phyloP scores from a whole-genome alignment of 139 green algal genomes.

The Monoraphidium neglectum region DNA sequence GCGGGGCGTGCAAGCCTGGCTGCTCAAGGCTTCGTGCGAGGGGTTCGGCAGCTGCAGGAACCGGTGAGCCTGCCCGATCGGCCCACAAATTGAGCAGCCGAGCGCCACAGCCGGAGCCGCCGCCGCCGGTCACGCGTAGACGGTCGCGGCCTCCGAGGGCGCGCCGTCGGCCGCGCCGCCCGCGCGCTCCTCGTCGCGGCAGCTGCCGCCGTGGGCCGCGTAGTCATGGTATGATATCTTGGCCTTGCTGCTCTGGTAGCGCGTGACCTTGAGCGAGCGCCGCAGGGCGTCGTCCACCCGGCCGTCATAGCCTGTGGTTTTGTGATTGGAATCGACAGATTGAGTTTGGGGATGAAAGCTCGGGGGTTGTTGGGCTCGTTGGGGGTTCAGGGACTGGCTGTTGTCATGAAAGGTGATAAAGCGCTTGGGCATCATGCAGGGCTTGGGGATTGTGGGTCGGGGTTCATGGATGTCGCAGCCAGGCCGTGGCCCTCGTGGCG shows the following conservation, averaged over 20 bases:
- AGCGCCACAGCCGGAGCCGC: too few relatives aligned
- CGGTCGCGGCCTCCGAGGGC: too few relatives aligned
- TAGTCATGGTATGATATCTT: constrained; percentile 39
- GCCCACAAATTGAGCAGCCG: too few relatives aligned
- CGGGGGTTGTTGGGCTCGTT: not conserved
- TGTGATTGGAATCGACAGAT: too few relatives aligned
- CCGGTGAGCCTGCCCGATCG: too few relatives aligned
- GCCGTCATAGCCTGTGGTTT: constrained; percentile 40
- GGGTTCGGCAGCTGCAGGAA: too few relatives aligned
- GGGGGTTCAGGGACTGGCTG: not conserved
- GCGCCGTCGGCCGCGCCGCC: too few relatives aligned
- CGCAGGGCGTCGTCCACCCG: constrained; percentile 26
- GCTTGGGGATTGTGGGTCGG: not conserved
- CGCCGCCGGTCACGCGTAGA: too few relatives aligned
- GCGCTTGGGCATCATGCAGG: not conserved
- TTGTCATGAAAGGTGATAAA: not conserved
- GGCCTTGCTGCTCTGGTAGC: constrained; percentile 52
- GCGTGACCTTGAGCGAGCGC: constrained; percentile 36
- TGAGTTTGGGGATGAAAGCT: not conserved
- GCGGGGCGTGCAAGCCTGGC: too few relatives aligned
- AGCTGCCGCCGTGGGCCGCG: constrained; percentile 6
- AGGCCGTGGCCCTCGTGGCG: too few relatives aligned
- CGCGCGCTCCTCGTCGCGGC: too few relatives aligned
- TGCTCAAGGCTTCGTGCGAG: too few relatives aligned
- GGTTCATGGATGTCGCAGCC: not conserved